phyloP scores from a whole-genome alignment of 169 alveolate species.

The Plasmodium vinckei region DNA sequence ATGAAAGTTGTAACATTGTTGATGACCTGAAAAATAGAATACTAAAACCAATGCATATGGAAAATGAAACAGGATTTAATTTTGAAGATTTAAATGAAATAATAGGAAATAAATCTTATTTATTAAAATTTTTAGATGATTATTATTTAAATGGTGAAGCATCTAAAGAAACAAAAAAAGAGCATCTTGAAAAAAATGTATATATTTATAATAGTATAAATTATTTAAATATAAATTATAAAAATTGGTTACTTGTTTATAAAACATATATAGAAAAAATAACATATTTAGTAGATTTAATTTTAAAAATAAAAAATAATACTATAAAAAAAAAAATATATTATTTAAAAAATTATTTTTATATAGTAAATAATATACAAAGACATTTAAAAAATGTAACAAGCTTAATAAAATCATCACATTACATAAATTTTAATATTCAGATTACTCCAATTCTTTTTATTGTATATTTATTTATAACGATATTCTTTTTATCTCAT shows the following conservation, averaged over 20 bases:
- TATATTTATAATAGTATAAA: slow-evolving; percentile 66
- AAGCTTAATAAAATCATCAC: slow-evolving; percentile 45
- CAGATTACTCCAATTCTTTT: slow-evolving; percentile 68
- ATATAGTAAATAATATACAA: slow-evolving; percentile 64
- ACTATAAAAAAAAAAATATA: slow-evolving; percentile 25
- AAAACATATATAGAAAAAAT: slow-evolving; percentile 58
- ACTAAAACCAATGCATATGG: neutral
- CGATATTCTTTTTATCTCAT: slow-evolving; percentile 69
- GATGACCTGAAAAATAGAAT: neutral
- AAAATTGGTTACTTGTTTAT: slow-evolving; percentile 72
- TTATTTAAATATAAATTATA: slow-evolving; percentile 67
- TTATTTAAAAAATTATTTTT: slow-evolving; percentile 49
- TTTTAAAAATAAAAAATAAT: slow-evolving; percentile 56
- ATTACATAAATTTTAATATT: slow-evolving; percentile 62
- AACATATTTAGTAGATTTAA: slow-evolving; percentile 51
- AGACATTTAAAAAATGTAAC: slow-evolving; percentile 32
- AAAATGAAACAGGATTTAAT: slow-evolving; percentile 12
- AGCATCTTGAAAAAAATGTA: slow-evolving; percentile 31
- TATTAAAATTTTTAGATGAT: slow-evolving; percentile 13
- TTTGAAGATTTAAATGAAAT: slow-evolving; percentile 48
- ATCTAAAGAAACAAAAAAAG: neutral
- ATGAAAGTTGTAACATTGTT: neutral
- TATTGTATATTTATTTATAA: slow-evolving; percentile 62
- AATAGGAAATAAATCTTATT: slow-evolving; percentile 14
- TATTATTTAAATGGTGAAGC: slow-evolving; percentile 25